A percentile compares a stretch with the other conserved stretches of the same genome.
Evolutionary conservation across 495 filamentous ascomycete species (phyloP).

Genomic region (Tetracladium marchalianum): DNA sequence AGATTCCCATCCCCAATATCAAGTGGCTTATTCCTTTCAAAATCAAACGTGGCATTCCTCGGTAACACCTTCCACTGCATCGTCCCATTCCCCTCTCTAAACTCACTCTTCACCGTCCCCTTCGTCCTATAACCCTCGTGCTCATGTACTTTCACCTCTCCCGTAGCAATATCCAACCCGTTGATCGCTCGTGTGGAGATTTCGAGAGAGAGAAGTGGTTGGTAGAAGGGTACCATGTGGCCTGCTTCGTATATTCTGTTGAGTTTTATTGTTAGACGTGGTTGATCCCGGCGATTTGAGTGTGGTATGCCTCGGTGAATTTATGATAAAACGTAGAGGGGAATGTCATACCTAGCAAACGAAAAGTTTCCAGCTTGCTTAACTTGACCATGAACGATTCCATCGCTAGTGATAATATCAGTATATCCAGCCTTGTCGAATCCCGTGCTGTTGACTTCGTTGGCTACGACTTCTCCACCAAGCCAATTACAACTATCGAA

Average conservation of each 20-base stretch:
- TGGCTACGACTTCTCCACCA: constrained; percentile 41
- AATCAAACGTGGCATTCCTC: constrained; percentile 44
- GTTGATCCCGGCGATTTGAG: no score
- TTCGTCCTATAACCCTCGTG: constrained; percentile 31
- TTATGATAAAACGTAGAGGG: constrained; percentile 20
- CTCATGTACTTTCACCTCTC: constrained; percentile 24
- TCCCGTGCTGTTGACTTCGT: constrained; percentile 33
- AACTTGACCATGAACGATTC: constrained; percentile 49
- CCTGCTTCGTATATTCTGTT: constrained; percentile 42
- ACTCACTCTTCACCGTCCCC: constrained; percentile 41
- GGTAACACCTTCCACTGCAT: constrained; percentile 40
- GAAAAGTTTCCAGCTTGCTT: constrained; percentile 53
- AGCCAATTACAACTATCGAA: constrained; percentile 24
- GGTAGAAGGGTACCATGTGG: constrained; percentile 63
- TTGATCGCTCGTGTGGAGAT: constrained; percentile 49
- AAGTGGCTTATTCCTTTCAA: constrained; percentile 37
- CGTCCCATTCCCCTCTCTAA: constrained; percentile 47
- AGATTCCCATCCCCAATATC: constrained; percentile 2
- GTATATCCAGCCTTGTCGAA: constrained; percentile 41
- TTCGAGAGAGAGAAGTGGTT: constrained; percentile 49
- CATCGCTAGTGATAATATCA: constrained; percentile 45
- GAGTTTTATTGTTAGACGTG: no score
- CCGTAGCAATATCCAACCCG: constrained; percentile 52
- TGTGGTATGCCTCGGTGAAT: not conserved
- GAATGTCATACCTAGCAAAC: constrained; percentile 41